Evolutionary conservation across 2,329 filamentous ascomycete species (phyloP).

Genomic region (Madurella mycetomatis): DNA sequence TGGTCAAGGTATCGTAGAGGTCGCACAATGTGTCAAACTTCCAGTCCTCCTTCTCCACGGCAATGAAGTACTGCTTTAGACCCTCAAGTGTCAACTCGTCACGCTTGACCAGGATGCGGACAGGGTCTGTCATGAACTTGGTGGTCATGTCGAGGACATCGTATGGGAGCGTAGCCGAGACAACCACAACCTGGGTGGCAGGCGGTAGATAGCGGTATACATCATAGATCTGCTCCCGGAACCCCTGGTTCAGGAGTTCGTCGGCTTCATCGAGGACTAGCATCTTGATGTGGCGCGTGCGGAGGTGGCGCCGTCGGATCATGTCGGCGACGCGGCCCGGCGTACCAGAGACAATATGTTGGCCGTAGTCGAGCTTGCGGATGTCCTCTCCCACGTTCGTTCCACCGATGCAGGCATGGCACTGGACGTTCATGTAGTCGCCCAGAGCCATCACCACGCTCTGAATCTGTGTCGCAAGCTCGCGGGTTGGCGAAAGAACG

Average conservation of each 20-base stretch:
- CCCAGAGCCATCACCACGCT: constrained; percentile 99
- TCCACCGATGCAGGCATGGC: constrained; percentile 96
- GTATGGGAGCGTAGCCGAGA: constrained; percentile 93
- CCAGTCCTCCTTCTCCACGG: constrained; percentile 99
- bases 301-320: constrained; percentile 54
- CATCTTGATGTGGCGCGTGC: constrained; percentile 62
- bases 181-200: constrained; percentile 96
- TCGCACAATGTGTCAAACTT: constrained; percentile 99
- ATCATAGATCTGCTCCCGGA: constrained; percentile 98
- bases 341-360: constrained; percentile 95
- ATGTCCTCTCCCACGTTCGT: constrained; percentile 99
- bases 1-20: constrained; percentile 96
- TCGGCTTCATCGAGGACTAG: constrained; percentile 59
- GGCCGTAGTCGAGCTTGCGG: constrained; percentile 92
- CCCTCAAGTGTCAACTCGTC: constrained; percentile 97
- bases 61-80: constrained; percentile 98
- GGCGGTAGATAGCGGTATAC: constrained; percentile 96
- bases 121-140: constrained; percentile 99
- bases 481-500: constrained; percentile 90
- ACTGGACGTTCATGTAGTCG: constrained; percentile 99
- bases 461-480: constrained; percentile 97
- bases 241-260: constrained; percentile 79
- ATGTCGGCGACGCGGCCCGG: constrained; percentile 81
- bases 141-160: constrained; percentile 99
- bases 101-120: constrained; percentile 95